These are phyloP conservation scores for Alternaria atra DNA, from an alignment of 2,329 filamentous ascomycete genomes.

Conservation along the genomic window DNA sequence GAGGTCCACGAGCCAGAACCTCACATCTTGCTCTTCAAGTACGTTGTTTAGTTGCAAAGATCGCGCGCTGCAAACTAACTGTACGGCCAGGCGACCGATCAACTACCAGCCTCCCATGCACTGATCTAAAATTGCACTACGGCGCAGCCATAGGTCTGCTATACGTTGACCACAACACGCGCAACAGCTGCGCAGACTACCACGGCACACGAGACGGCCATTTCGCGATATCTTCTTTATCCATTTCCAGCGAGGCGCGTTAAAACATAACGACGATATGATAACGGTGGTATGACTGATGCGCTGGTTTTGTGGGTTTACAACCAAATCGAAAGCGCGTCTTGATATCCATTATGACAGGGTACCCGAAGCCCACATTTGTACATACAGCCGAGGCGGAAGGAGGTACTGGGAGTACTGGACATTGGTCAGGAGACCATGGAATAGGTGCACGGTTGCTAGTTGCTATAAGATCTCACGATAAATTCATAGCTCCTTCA, in stretches of 20 bases:
- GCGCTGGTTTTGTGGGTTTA: slow-evolving; percentile 27
- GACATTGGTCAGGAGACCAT: slow-evolving; percentile 7
- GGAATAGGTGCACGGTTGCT: slow-evolving; percentile 6
- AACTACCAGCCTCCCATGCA: slow-evolving; percentile 78
- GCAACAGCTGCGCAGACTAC: slow-evolving; percentile 11
- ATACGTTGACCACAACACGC: slow-evolving; percentile 16
- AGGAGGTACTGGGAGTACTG: slow-evolving; percentile 21
- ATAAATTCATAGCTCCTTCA: not conserved
- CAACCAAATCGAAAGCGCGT: slow-evolving; percentile 32
- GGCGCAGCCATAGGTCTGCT: slow-evolving; percentile 10
- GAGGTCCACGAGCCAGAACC: slow-evolving; percentile 99
- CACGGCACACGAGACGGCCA: slow-evolving; percentile 23
- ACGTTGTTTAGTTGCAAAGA: slow-evolving; percentile 52
- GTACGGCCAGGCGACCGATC: slow-evolving; percentile 72
- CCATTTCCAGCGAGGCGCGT: slow-evolving; percentile 45
- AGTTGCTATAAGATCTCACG: not conserved
- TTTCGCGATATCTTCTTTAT: slow-evolving; percentile 40
- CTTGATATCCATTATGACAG: slow-evolving; percentile 24
- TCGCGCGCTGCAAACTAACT: slow-evolving; percentile 16
- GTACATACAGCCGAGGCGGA: slow-evolving; percentile 42
- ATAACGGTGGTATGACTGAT: slow-evolving; percentile 46
- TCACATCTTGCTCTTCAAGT: slow-evolving; percentile 99
- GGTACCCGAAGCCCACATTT: slow-evolving; percentile 33
- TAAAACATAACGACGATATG: slow-evolving; percentile 50
- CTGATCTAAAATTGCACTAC: slow-evolving; percentile 29